Evolutionary conservation across 805 yeast genomes (phyloP), one percentile per base, ranked within the genome.

Genomic region (Grigorovia humatica): DNA sequence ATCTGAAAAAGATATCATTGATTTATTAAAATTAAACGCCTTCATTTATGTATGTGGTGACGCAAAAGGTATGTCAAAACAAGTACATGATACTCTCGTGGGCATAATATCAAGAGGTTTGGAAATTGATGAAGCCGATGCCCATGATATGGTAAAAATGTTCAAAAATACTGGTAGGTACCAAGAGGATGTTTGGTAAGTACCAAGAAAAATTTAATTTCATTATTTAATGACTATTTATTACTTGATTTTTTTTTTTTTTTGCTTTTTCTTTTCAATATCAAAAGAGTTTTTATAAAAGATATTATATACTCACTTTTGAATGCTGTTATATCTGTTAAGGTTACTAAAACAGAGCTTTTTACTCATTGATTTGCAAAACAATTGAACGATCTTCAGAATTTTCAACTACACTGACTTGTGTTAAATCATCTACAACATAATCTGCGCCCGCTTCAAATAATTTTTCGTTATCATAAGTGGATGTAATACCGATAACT

Each of bases 111-210:
- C 81, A 48, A 66, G 77, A 51, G 80, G 82, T 56, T 81, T 90
- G 64, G 77, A 75, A 11, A 71, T 88, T 38, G 58, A 83, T 6
- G 77, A 75, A 52, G 84, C 77, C 42, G 81, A 80, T 57, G 96
- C 96, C 11, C 78, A 80, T 50, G 93, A 85, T 53, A 74, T 85
- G 65, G 76, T 88, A 52, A 86, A 88, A 72, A 79, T 83, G 59
- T 77, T 85, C 71, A 87, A 86, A 68, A 81, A 86, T 29, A 83
- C 84, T 61, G 93, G 91, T 66, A 81, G 86, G 70, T 91, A 88
- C 69, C 99, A 91, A 73, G 98, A 93, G 72, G 99, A 91, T 75
- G 96, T 91, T 13, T 91, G 99, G 99, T 91, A 73, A 71, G 19
- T 41, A 23, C 6, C 27, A 23, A 15, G n/a, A 32, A 4, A 15